Base-by-base conservation (phyloP, 148 eudicot species). In the Cornus suecica region DNA sequence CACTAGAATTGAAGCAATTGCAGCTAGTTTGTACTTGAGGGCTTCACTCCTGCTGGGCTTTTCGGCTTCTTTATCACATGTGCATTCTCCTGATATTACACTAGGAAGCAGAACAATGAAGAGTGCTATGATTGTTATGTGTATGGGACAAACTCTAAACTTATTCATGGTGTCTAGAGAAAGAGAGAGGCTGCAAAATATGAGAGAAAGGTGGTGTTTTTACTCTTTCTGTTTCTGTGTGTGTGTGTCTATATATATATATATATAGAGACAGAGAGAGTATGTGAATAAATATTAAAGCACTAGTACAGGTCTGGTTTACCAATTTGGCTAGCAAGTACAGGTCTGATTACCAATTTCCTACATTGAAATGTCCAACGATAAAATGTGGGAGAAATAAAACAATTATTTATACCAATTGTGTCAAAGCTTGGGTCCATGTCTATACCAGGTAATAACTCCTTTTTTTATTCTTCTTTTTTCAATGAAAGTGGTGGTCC, bases 1-100 rank as follows among this genome's bases (percentile, higher is more conserved):
- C 13, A 82, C 73, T 0, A 94, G 81, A 56, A 94, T 83, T 1
- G 93, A 81, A 67, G 84, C 87, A n/a, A 94, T 76, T 8, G 97
- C 90, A 3, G 68, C 82, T 0, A 90, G 56, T 67, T 88, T 88
- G 72, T 68, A 83, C 37, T 80, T 90, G 8, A 93, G 83, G 8
- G 92, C 72, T 20, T 71, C 26, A 28, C 78, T 65, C 74, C 80
- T 81, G 27, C 66, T 64, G 72, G 80, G 71, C 5, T 32, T 24
- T 9, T 68, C 14, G 6, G 81, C 69, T 2, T 41, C 78, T 1
- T 66, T 72, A 10, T 82, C 83, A 66, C 86, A 83, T 1, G 79
- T 83, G 81, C 94, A 88, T 27, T 89, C 78, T 0, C 48, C 84
- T 20, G 69, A 60, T 1, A 70, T 86, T 63, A 23, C 51, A 0